phyloP scores from a whole-genome alignment of 179 eudicot genomes.

The Pouteria campechiana region DNA sequence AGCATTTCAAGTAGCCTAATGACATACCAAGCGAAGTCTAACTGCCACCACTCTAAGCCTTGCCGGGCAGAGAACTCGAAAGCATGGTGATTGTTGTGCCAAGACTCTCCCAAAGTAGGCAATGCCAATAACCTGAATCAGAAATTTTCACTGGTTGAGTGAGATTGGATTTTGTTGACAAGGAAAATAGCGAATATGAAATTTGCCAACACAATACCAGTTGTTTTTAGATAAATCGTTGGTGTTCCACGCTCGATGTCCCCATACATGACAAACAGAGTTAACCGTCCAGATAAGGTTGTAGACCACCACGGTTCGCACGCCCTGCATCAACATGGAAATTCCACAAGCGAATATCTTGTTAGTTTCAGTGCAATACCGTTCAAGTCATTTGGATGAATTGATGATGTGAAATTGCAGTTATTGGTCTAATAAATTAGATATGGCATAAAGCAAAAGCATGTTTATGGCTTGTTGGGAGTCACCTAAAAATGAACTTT shows the following conservation, averaged over 20 bases:
- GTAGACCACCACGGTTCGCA: slow-evolving; percentile 52
- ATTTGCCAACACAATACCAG: slow-evolving; percentile 54
- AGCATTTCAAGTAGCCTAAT: slow-evolving; percentile 46
- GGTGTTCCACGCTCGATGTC: slow-evolving; percentile 65
- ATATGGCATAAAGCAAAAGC: too few species aligned
- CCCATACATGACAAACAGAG: slow-evolving; percentile 87
- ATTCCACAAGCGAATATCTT: too few species aligned
- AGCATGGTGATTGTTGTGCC: slow-evolving; percentile 89
- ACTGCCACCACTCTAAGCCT: slow-evolving; percentile 88
- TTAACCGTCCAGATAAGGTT: slow-evolving; percentile 75
- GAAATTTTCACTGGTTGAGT: too few species aligned
- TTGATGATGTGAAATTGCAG: too few species aligned
- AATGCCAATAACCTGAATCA: slow-evolving; percentile 67
- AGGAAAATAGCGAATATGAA: too few species aligned
- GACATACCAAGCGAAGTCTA: slow-evolving; percentile 71
- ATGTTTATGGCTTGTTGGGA: too few species aligned
- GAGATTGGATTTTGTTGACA: too few species aligned
- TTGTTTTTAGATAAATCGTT: slow-evolving; percentile 63
- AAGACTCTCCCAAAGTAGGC: slow-evolving; percentile 76
- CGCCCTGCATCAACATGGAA: slow-evolving; percentile 58
- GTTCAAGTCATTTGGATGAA: too few species aligned
- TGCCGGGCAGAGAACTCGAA: slow-evolving; percentile 75
- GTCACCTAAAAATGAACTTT: too few species aligned
- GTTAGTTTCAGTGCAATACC: too few species aligned
- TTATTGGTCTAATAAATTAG: too few species aligned